Percentiles rank a stretch among this genome's conserved stretches.
phyloP scores from a whole-genome alignment of 139 green algal genomes.

The Chlamydomonas schloesseri region DNA sequence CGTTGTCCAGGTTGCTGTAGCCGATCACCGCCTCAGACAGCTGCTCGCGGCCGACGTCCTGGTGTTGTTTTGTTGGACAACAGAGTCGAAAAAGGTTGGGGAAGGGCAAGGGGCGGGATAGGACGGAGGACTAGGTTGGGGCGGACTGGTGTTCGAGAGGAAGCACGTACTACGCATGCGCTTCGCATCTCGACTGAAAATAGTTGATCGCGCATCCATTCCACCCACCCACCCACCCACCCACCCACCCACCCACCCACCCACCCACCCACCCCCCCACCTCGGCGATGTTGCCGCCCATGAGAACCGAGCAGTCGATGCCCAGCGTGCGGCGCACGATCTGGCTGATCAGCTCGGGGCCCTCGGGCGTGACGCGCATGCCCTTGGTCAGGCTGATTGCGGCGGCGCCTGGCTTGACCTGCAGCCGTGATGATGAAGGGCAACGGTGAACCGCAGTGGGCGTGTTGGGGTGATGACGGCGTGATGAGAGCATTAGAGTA shows the following conservation, averaged over 20 bases:
- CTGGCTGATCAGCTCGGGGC: slow-evolving; percentile 84
- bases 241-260: too few relatives aligned
- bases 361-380: slow-evolving; percentile 81
- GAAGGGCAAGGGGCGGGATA: too few relatives aligned
- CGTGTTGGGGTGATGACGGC: too few relatives aligned
- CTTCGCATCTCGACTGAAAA: too few relatives aligned
- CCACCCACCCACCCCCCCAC: not conserved
- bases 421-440: not conserved
- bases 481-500: too few relatives aligned
- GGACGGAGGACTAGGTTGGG: too few relatives aligned
- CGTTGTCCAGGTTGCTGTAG: slow-evolving; percentile 70
- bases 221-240: too few relatives aligned
- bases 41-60: slow-evolving; percentile 65
- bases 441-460: too few relatives aligned
- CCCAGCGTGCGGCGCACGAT: slow-evolving; percentile 72
- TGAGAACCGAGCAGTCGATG: slow-evolving; percentile 83
- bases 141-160: too few relatives aligned
- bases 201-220: too few relatives aligned
- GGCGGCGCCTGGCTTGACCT: slow-evolving; percentile 63
- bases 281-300: slow-evolving; percentile 85
- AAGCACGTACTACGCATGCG: too few relatives aligned
- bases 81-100: too few relatives aligned
- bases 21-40: slow-evolving; percentile 82
- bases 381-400: slow-evolving; percentile 85
- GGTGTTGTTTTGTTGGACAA: not conserved